These are phyloP conservation scores for Miscanthus lutarioriparius DNA, from an alignment of 176 grass and related monocot species.

Conservation along the genomic window DNA sequence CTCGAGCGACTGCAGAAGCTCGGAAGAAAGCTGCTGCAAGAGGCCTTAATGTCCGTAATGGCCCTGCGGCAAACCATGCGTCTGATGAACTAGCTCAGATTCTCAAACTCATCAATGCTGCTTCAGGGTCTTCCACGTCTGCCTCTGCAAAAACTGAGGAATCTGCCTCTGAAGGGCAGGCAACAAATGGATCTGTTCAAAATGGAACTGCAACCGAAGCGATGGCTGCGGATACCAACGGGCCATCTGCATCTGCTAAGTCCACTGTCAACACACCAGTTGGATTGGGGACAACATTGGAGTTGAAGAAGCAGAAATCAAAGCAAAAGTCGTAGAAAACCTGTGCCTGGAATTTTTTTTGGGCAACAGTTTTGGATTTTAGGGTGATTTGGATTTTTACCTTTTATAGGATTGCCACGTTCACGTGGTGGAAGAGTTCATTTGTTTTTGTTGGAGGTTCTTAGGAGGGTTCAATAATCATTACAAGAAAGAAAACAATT, in stretches of 20 bases:
- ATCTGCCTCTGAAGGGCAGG: slow-evolving; percentile 13
- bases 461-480: slow-evolving; percentile 41
- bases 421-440: slow-evolving; percentile 34
- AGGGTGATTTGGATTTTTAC: slow-evolving; percentile 21
- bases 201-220: slow-evolving; percentile 31
- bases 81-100: slow-evolving; percentile 51
- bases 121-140: background rate
- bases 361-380: slow-evolving; percentile 39
- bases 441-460: slow-evolving; percentile 25
- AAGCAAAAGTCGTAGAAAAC: slow-evolving; percentile 44
- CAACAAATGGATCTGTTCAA: slow-evolving; percentile 27
- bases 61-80: slow-evolving; percentile 24
- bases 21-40: slow-evolving; percentile 84
- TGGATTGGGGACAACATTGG: slow-evolving; percentile 78
- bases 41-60: slow-evolving; percentile 68
- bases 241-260: slow-evolving; percentile 3
- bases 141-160: slow-evolving; percentile 26
- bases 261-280: slow-evolving; percentile 47
- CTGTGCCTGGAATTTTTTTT: background rate
- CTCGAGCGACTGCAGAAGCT: slow-evolving; percentile 67
- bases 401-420: slow-evolving; percentile 38
- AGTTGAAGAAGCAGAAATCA: slow-evolving; percentile 83
- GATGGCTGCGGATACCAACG: slow-evolving; percentile 26
- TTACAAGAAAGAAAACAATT: slow-evolving; percentile 32
- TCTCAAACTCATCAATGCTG: slow-evolving; percentile 66